phyloP scores from a whole-genome alignment of 495 filamentous ascomycete genomes.

The Chaetomium tenue region DNA sequence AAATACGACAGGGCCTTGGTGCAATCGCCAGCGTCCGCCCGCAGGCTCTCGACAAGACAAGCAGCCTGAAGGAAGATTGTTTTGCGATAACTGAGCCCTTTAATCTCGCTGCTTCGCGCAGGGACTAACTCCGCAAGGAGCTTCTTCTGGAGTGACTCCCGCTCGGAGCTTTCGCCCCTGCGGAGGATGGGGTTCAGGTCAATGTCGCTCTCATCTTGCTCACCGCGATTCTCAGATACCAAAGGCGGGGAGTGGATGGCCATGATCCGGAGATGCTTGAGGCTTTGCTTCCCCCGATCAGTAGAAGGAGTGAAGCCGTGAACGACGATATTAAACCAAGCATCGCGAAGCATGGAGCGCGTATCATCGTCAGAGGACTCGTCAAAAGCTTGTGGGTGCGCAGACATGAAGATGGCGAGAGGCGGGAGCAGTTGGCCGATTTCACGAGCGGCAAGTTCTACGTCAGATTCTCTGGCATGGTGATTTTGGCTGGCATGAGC shows the following conservation, averaged over 20 bases:
- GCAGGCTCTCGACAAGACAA: conserved; percentile 77
- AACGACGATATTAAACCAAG: conserved; percentile 95
- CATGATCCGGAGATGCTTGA: conserved; percentile 72
- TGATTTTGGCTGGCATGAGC: conserved; percentile 50
- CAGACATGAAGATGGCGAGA: conserved; percentile 70
- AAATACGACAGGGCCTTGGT: conserved; percentile 88
- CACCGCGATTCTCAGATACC: conserved; percentile 77
- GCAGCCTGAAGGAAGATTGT: conserved; percentile 88
- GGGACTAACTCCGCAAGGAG: conserved; percentile 69
- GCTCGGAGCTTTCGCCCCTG: conserved; percentile 73
- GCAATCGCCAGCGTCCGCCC: conserved; percentile 80
- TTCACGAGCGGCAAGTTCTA: conserved; percentile 75
- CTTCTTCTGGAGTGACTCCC: conserved; percentile 75
- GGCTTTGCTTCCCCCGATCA: conserved; percentile 61
- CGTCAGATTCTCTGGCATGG: conserved; percentile 65
- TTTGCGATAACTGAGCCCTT: conserved; percentile 75
- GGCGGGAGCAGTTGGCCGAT: conserved; percentile 82
- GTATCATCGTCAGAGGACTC: conserved; percentile 57
- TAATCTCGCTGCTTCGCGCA: conserved; percentile 70
- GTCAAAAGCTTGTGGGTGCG: conserved; percentile 47
- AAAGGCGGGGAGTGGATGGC: conserved; percentile 82
- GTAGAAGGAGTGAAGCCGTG: conserved; percentile 83
- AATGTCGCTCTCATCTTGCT: conserved; percentile 89
- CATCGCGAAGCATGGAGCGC: conserved; percentile 73
- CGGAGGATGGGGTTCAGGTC: conserved; percentile 90